Evolutionary conservation across 192 early-diverging fungal species (phyloP).

Genomic region (Backusella tarrabulga): DNA sequence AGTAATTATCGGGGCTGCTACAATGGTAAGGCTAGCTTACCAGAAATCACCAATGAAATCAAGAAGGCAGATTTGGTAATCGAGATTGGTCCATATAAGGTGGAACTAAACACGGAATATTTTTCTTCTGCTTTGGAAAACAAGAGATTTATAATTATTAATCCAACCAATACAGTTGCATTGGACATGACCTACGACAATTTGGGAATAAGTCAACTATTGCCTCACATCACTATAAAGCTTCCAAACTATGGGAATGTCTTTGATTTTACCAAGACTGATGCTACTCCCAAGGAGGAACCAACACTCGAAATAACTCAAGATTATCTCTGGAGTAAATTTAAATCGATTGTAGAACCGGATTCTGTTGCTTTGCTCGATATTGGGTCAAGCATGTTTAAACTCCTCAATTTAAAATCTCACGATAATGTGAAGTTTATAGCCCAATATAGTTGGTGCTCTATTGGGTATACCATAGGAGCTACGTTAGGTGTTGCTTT

Average conservation of each 20-base stretch:
- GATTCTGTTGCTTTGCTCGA: slow-evolving; percentile 34
- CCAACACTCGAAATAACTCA: slow-evolving; percentile 30
- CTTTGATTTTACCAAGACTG: background rate
- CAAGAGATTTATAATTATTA: slow-evolving; percentile 32
- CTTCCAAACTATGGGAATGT: background rate
- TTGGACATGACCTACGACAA: slow-evolving; percentile 31
- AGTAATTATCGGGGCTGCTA: slow-evolving; percentile 28
- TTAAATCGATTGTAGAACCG: slow-evolving; percentile 23
- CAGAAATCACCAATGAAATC: slow-evolving; percentile 30
- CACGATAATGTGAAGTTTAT: slow-evolving; percentile 36
- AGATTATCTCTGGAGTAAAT: slow-evolving; percentile 40
- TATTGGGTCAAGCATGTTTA: slow-evolving; percentile 41
- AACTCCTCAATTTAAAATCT: slow-evolving; percentile 27
- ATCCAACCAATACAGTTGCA: slow-evolving; percentile 30
- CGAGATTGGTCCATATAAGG: slow-evolving; percentile 38
- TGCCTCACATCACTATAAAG: slow-evolving; percentile 9
- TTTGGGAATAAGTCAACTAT: slow-evolving; percentile 33
- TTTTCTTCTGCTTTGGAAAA: slow-evolving; percentile 35
- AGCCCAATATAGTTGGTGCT: slow-evolving; percentile 35
- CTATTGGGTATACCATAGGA: slow-evolving; percentile 33
- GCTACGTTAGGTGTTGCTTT: slow-evolving; percentile 43
- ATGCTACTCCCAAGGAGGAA: background rate
- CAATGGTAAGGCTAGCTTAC: slow-evolving; percentile 13
- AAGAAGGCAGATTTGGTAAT: slow-evolving; percentile 37
- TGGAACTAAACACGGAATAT: slow-evolving; percentile 47